These are phyloP conservation scores for Pseudopyricularia javanii DNA, from an alignment of 2,329 filamentous ascomycete species.

Conservation along the genomic window DNA sequence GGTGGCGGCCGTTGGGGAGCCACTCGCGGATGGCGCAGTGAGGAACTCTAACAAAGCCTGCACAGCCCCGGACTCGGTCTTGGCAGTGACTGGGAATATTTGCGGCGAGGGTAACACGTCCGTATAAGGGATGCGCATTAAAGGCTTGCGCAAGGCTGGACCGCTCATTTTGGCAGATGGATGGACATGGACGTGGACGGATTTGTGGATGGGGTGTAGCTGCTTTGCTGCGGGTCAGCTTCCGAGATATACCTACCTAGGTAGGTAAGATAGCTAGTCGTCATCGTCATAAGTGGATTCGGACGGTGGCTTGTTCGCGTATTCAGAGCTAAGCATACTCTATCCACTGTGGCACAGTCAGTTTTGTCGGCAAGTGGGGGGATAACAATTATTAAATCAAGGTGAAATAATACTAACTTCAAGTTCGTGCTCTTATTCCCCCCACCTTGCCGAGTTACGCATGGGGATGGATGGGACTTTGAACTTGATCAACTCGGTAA, in stretches of 20 bases:
- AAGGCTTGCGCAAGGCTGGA: slow-evolving; percentile 49
- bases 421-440: too few species aligned
- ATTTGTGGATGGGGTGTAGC: not conserved
- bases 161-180: not conserved
- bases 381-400: too few species aligned
- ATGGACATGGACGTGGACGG: not conserved
- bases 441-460: too few species aligned
- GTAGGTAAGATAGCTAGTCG: not conserved
- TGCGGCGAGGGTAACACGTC: slow-evolving; percentile 64
- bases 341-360: too few species aligned
- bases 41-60: slow-evolving; percentile 70
- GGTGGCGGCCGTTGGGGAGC: slow-evolving; percentile 33
- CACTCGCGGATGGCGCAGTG: slow-evolving; percentile 39
- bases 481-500: too few species aligned
- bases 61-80: slow-evolving; percentile 59
- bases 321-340: too few species aligned
- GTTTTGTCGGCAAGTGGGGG: too few species aligned
- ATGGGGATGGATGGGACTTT: too few species aligned
- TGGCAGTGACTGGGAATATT: slow-evolving; percentile 62
- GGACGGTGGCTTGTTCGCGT: too few species aligned
- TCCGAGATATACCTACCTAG: not conserved
- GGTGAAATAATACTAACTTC: too few species aligned
- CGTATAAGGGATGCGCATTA: slow-evolving; percentile 86
- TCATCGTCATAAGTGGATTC: too few species aligned
- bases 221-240: not conserved